These are phyloP conservation scores for Paradendryphiella salina DNA, from an alignment of 2,329 filamentous ascomycete species.

Conservation along the genomic window DNA sequence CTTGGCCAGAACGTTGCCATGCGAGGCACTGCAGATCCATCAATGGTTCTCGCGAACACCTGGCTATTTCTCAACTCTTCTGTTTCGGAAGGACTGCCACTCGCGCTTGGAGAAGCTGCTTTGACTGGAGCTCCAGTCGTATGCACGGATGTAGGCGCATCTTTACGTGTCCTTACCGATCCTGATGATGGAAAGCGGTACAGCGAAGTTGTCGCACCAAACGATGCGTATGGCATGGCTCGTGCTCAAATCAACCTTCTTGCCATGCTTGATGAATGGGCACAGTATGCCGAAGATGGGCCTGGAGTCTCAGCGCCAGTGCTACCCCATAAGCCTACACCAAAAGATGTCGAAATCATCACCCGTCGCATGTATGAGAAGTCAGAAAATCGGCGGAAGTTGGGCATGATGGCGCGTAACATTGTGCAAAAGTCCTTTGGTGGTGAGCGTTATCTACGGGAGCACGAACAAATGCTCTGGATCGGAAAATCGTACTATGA, in stretches of 20 bases:
- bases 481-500: constrained; percentile 44
- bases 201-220: constrained; percentile 66
- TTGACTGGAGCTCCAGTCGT: constrained; percentile 60
- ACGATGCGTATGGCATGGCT: constrained; percentile 63
- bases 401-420: constrained; percentile 62
- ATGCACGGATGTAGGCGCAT: constrained; percentile 61
- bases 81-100: constrained; percentile 59
- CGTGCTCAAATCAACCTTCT: constrained; percentile 65
- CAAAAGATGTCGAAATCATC: constrained; percentile 57
- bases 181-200: constrained; percentile 54
- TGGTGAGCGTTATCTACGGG: constrained; percentile 62
- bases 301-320: constrained; percentile 47
- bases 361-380: constrained; percentile 65
- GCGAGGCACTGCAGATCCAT: constrained; percentile 60
- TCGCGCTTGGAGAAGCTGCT: constrained; percentile 63
- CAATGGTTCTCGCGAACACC: constrained; percentile 49
- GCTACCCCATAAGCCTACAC: constrained; percentile 55
- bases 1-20: constrained; percentile 57
- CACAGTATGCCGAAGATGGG: constrained; percentile 59
- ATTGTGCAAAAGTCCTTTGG: constrained; percentile 64
- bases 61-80: constrained; percentile 59
- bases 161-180: constrained; percentile 60
- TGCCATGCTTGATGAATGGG: constrained; percentile 64
- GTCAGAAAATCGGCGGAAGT: constrained; percentile 57
- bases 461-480: constrained; percentile 60